These are phyloP conservation scores for Hypoxylon sp. DNA, from an alignment of 2,329 filamentous ascomycete genomes.

Conservation along the genomic window DNA sequence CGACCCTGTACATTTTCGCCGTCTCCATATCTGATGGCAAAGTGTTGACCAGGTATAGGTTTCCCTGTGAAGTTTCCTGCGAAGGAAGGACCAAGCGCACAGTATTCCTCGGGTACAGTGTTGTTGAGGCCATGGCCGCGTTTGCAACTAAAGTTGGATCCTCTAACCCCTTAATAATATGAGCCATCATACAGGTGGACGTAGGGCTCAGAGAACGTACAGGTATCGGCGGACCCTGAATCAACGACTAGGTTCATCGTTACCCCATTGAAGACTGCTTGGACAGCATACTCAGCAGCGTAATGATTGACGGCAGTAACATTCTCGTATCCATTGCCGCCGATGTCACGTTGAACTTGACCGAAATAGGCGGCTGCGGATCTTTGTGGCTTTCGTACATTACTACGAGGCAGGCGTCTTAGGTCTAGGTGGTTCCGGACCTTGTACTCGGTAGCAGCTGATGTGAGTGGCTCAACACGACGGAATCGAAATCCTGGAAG, in stretches of 20 bases:
- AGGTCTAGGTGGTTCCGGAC: constrained; percentile 36
- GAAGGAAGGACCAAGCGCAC: constrained; percentile 60
- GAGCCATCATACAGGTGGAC: background rate
- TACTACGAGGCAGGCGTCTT: constrained; percentile 23
- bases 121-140: constrained; percentile 53
- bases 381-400: constrained; percentile 18
- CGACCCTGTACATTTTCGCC: constrained; percentile 64
- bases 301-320: constrained; percentile 54
- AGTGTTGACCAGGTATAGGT: constrained; percentile 60
- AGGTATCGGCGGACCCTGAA: constrained; percentile 68
- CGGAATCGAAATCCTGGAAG: constrained; percentile 42
- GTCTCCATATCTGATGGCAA: constrained; percentile 64
- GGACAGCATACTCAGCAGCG: constrained; percentile 54
- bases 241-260: constrained; percentile 60
- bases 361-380: constrained; percentile 53
- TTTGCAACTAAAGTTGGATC: constrained; percentile 60
- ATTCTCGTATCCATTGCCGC: constrained; percentile 53
- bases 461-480: constrained; percentile 23
- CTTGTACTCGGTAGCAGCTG: constrained; percentile 15
- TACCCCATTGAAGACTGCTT: constrained; percentile 49
- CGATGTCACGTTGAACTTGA: constrained; percentile 50
- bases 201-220: constrained; percentile 43
- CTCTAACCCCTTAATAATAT: constrained; percentile 55
- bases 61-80: constrained; percentile 60
- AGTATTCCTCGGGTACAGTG: constrained; percentile 52